Conservation (phyloP, 495 filamentous ascomycete genomes). For the Evansstolkia leycettana region DNA sequence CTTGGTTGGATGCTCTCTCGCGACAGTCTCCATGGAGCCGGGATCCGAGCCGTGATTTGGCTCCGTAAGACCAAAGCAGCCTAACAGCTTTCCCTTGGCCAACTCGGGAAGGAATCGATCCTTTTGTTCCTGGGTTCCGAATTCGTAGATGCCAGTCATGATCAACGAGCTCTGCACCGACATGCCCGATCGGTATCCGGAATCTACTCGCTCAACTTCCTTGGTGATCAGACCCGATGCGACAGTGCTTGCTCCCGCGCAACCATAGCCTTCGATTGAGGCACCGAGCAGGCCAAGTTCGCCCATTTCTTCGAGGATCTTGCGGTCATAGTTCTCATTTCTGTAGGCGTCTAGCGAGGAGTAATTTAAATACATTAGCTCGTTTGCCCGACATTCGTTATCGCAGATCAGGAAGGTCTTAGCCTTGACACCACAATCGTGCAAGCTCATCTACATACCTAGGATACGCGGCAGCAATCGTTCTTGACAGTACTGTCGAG, state of each 20-base stretch:
- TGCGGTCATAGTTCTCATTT: slow-evolving; percentile 80
- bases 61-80: slow-evolving; percentile 91
- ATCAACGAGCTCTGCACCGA: slow-evolving; percentile 89
- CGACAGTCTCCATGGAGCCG: slow-evolving; percentile 86
- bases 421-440: no score
- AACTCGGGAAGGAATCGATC: slow-evolving; percentile 72
- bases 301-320: slow-evolving; percentile 91
- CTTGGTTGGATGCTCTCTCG: slow-evolving; percentile 77
- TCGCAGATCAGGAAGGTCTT: no score
- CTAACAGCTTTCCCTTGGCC: slow-evolving; percentile 77
- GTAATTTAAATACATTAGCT: no score
- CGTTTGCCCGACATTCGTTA: no score
- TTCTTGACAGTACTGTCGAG: slow-evolving; percentile 87
- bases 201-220: slow-evolving; percentile 92
- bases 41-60: slow-evolving; percentile 97
- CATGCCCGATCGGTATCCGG: slow-evolving; percentile 91
- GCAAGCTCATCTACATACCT: slow-evolving; percentile 63
- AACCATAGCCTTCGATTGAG: slow-evolving; percentile 84
- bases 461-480: slow-evolving; percentile 72
- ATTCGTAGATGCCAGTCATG: slow-evolving; percentile 95
- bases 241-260: slow-evolving; percentile 86
- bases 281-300: slow-evolving; percentile 85
- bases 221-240: slow-evolving; percentile 88
- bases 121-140: slow-evolving; percentile 81
- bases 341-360: slow-evolving; percentile 71